Base-by-base conservation (phyloP, 345 rosid species). In the Gynandropsis gynandra region DNA sequence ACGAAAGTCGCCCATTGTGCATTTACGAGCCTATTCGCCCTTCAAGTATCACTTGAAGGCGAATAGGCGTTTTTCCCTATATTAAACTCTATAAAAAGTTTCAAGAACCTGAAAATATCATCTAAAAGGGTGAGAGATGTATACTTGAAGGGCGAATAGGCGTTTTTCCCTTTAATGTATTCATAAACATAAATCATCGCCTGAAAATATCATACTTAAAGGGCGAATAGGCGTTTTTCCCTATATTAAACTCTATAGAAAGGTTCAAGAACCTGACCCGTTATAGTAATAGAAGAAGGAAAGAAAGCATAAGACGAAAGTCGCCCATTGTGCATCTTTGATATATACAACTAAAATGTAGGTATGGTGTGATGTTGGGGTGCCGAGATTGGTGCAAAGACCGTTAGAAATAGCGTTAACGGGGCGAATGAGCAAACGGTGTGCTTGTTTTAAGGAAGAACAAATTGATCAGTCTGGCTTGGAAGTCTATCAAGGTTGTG, bases 351-450 rank as follows among this genome's bases (percentile, higher is more conserved):
- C 19, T 27, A 6, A 5, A 46, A 0, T 65, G 39, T 68, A 92
- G 98, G 98, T 92, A 2, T 87, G 98, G 93, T 92, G 98, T 19
- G 96, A 92, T 29, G 75, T 53, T 55, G 95, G 96, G 35, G 76
- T 72, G 55, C 96, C 95, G 5, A 82, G 93, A 74, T 58, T 87
- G 60, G 83, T 87, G n/a, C 93, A 85, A 61, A 82, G 93, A 67
- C 87, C 96, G 33, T 34, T 71, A 20, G 89, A 87, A 72, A 87
- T 92, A 54, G 98, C 98, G n/a, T 67, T 87, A 70, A 84, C 84
- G 0, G 98, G 95, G 40, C 79, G 80, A 41, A 87, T 87, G 87
- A 92, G 95, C 71, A 84, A 80, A 70, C 78, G 95, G 10, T 90
- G 93, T 5, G 93, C 89, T 36, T 90, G 98, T 73, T 90, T 79